Percentiles rank a stretch among this genome's conserved stretches.
These are phyloP conservation scores for Dryas octopetala DNA, from an alignment of 306 rosid genomes.

Conservation along the genomic window DNA sequence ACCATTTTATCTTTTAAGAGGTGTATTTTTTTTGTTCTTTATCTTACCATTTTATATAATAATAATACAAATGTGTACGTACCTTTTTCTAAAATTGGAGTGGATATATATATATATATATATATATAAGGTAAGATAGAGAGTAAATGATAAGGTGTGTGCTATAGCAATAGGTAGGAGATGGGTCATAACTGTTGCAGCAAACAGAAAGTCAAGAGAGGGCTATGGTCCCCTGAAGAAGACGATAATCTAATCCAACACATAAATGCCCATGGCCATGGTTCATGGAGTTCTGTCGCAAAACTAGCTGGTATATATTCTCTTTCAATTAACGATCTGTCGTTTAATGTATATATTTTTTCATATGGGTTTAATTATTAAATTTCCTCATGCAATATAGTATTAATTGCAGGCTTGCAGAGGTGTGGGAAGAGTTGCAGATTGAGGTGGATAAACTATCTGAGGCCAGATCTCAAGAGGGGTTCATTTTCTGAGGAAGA, in stretches of 20 bases:
- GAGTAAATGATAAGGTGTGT: not conserved
- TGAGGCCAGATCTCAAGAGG: constrained; percentile 82
- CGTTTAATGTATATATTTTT: not conserved
- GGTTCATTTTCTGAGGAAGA: constrained; percentile 76
- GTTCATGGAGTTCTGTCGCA: constrained; percentile 82
- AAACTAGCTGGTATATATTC: constrained; percentile 55
- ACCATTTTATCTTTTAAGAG: no score
- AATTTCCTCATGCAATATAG: not conserved
- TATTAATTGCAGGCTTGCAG: constrained; percentile 51
- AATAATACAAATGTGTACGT: no score
- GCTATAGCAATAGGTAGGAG: not conserved
- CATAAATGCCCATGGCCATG: constrained; percentile 57
- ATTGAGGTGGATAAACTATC: constrained; percentile 80
- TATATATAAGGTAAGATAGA: not conserved
- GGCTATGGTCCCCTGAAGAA: constrained; percentile 95
- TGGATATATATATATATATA: constrained; percentile 2
- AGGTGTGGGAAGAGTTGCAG: constrained; percentile 95
- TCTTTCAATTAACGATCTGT: not conserved
- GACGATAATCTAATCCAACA: constrained; percentile 70
- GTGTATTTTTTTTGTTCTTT: no score
- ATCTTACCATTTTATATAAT: no score
- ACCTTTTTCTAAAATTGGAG: constrained; percentile 15
- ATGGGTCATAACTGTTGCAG: constrained; percentile 76
- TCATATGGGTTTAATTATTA: not conserved
- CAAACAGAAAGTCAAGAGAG: constrained; percentile 84